Evolutionary conservation across 2,329 filamentous ascomycete genomes (phyloP).

Genomic region (Colletotrichum caudatum): DNA sequence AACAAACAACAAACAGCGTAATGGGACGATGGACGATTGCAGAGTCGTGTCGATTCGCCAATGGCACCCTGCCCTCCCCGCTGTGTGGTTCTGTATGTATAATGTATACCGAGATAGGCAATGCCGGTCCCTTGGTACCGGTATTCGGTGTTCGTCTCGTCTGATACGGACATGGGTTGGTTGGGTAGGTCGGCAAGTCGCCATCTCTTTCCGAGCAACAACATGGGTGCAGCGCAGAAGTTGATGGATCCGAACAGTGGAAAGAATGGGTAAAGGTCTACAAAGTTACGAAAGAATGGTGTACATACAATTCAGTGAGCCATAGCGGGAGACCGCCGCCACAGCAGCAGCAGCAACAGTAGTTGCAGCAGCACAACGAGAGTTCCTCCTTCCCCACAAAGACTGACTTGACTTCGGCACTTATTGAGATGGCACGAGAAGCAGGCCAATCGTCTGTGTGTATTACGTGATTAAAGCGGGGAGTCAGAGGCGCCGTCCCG

Average conservation of each 20-base stretch:
- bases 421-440: neutral
- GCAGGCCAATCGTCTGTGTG: neutral
- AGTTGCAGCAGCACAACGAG: too few relatives aligned
- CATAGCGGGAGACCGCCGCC: neutral
- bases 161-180: neutral
- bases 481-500: neutral
- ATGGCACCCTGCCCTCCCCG: neutral
- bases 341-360: neutral
- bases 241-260: neutral
- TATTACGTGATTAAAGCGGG: neutral
- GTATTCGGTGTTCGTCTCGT: neutral
- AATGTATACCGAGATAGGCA: neutral
- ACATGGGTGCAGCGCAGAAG: constrained; percentile 4
- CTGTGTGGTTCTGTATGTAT: neutral
- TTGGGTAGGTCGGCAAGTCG: too few relatives aligned
- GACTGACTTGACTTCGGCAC: neutral
- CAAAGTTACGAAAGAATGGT: too few relatives aligned
- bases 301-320: too few relatives aligned
- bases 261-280: neutral
- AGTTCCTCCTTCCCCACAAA: neutral
- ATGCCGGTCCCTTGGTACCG: constrained; percentile 1
- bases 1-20: neutral
- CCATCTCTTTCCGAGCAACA: neutral
- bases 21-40: neutral
- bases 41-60: constrained; percentile 12